These are phyloP conservation scores for Asterionellopsis glacialis DNA, from an alignment of 108 stramenopile genomes.

Conservation along the genomic window DNA sequence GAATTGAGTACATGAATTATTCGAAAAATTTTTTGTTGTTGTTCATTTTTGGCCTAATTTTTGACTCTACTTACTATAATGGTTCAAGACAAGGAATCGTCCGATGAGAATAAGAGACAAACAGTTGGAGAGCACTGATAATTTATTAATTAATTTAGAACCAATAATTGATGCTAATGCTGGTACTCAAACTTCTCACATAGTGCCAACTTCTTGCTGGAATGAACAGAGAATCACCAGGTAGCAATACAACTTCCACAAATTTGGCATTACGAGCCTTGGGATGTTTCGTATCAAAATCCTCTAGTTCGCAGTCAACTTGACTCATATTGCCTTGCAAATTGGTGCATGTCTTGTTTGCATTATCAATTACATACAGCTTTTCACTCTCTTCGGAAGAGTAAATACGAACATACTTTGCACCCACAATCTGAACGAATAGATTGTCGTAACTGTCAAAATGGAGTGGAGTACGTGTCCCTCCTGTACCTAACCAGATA, in stretches of 20 bases:
- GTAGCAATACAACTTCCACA: constrained; percentile 37
- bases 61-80: too few species aligned
- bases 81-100: too few species aligned
- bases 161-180: constrained; percentile 54
- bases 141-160: constrained; percentile 24
- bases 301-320: constrained; percentile 54
- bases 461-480: constrained; percentile 66
- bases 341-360: constrained; percentile 14
- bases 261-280: constrained; percentile 28
- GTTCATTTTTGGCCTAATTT: too few species aligned
- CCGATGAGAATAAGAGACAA: too few species aligned
- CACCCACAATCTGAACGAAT: constrained; percentile 72
- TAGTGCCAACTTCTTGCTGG: constrained; percentile 62
- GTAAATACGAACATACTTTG: constrained; percentile 80
- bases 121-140: too few species aligned
- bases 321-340: constrained; percentile 65
- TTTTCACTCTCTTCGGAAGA: constrained; percentile 17
- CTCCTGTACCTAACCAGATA: constrained; percentile 67
- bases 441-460: constrained; percentile 78
- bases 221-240: constrained; percentile 68
- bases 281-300: constrained; percentile 30
- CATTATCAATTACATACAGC: constrained; percentile 41
- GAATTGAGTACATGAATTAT: too few species aligned
- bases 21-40: too few species aligned
- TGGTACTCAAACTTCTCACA: constrained; percentile 49